Evolutionary conservation across 2,329 filamentous ascomycete genomes (phyloP), one percentile per base, ranked within the genome.

Genomic region (Metarhizium robertsii): DNA sequence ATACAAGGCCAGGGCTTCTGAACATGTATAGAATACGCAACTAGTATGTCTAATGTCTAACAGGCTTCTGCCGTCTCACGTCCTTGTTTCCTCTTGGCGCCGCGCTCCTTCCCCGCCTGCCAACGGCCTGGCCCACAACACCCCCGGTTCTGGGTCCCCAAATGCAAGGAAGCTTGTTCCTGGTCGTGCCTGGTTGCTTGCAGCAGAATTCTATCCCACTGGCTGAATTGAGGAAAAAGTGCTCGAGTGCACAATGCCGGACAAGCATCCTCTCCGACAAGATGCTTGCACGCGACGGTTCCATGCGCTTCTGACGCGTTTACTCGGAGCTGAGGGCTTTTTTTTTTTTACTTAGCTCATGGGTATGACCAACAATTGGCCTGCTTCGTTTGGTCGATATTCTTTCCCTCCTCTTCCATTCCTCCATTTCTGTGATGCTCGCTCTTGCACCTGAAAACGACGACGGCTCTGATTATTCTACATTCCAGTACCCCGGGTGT

Each of bases 401-500:
- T 10, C n/a, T 47, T 49, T 52, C 50, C 14, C 45, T 42, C n/a
- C 46, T 50, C 42, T 10, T 46, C 25, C 38, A 42, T 30, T 48
- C 42, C 42, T 45, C 10, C 42, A 45, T 20, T 40, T 14, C 42
- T 52, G 25, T 32, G 14, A 30, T 42, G n/a, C 29, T 40, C 7
- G 16, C 42, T 32, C 47, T 36, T 13, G 13, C 36, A 29, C 32
- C 25, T 20, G 40, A 36, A 18, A 36, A 29, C 45, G 20, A 14
- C 16, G 49, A 51, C 45, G 45, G 29, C 36, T 18, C 34, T n/a
- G 14, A 16, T 38, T 40, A 30, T 29, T 38, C 38, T 48, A 42
- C 55, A 51, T 53, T 56, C 55, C 55, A 53, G 10, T 49, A 25
- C 46, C 29, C 30, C 53, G 36, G 45, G 36, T 46, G 38, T 56